These are phyloP conservation scores for Albizia julibrissin DNA, from an alignment of 306 rosid genomes.

Conservation along the genomic window DNA sequence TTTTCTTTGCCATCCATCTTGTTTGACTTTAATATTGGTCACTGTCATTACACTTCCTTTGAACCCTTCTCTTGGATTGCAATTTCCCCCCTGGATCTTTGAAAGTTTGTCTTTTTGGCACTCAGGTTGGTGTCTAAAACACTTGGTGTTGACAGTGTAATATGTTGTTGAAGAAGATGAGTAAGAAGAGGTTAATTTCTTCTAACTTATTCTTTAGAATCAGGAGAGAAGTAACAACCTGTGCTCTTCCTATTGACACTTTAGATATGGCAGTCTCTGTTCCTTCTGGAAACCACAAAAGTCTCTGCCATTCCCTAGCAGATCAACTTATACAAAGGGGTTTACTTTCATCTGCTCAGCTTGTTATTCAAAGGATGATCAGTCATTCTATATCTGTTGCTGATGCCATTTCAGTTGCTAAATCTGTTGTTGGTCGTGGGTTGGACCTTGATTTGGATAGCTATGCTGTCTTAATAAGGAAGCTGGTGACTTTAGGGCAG, in stretches of 20 bases:
- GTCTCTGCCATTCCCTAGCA: conserved; percentile 33
- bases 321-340: conserved; percentile 43
- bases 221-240: conserved; percentile 35
- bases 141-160: neutral
- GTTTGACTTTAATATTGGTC: neutral
- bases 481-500: conserved; percentile 37
- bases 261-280: conserved; percentile 13
- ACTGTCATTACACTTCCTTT: neutral
- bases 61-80: neutral
- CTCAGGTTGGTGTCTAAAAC: neutral
- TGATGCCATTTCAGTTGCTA: conserved; percentile 32
- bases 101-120: neutral
- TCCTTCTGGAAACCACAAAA: conserved; percentile 30
- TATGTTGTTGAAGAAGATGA: conserved; percentile 26
- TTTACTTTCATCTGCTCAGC: conserved; percentile 37
- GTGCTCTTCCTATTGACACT: conserved; percentile 33
- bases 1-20: neutral
- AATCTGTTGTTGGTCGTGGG: conserved; percentile 35
- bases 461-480: conserved; percentile 43
- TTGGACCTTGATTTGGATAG: conserved; percentile 40
- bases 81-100: neutral
- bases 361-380: conserved; percentile 40
- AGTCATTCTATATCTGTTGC: conserved; percentile 32
- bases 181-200: conserved; percentile 20
- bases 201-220: conserved; percentile 22